These are phyloP conservation scores for Trichoderma harzianum DNA, from an alignment of 2,329 filamentous ascomycete genomes.

Conservation along the genomic window DNA sequence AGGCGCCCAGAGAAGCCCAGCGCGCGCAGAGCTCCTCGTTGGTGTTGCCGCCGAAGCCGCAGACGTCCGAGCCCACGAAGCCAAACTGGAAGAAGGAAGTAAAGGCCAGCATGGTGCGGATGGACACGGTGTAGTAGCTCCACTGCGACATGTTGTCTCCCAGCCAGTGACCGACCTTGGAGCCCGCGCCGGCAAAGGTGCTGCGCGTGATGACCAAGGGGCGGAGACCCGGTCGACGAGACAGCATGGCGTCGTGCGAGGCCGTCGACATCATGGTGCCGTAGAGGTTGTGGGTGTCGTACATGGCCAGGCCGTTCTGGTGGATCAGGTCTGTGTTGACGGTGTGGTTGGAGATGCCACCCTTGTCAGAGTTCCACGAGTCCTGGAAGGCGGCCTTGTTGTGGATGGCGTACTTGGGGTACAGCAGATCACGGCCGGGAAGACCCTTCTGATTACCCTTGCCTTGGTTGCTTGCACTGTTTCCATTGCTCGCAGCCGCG, in stretches of 20 bases:
- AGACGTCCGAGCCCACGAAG: conserved; percentile 71
- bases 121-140: conserved; percentile 72
- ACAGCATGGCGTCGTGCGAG: conserved; percentile 67
- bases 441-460: conserved; percentile 43
- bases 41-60: conserved; percentile 67
- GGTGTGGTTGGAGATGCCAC: conserved; percentile 56
- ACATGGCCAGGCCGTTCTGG: conserved; percentile 67
- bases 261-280: conserved; percentile 73
- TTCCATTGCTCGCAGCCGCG: not conserved
- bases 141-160: conserved; percentile 71
- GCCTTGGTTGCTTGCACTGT: conserved; percentile 45
- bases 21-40: conserved; percentile 63
- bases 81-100: conserved; percentile 65
- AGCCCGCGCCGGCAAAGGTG: conserved; percentile 74
- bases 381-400: conserved; percentile 56
- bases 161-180: conserved; percentile 78
- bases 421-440: conserved; percentile 60
- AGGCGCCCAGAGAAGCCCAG: conserved; percentile 68
- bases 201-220: conserved; percentile 83
- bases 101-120: conserved; percentile 74
- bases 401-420: conserved; percentile 74
- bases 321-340: conserved; percentile 77
- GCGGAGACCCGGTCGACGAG: conserved; percentile 62
- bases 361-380: conserved; percentile 52
- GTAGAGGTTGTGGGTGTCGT: conserved; percentile 80